Conservation (phyloP, 768 basidiomycete species). For the Agaricus sinodeliciosus region DNA sequence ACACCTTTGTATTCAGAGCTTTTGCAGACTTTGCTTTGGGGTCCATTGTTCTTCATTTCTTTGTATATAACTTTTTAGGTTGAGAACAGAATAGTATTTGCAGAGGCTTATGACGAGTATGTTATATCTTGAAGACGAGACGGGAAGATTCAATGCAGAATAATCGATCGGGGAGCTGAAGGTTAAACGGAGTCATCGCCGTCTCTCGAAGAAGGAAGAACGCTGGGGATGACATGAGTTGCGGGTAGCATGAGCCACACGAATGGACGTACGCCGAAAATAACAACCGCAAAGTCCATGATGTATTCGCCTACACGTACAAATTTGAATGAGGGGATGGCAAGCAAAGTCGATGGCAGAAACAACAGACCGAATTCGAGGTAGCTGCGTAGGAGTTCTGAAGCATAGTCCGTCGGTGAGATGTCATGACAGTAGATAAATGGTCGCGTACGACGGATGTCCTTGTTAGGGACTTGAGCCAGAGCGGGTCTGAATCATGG, state of each 20-base stretch:
- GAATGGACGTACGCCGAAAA: constrained; percentile 60
- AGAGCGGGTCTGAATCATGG: constrained; percentile 54
- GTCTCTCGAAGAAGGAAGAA: constrained; percentile 69
- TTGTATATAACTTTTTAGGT: constrained; percentile 97
- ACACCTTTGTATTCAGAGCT: constrained; percentile 49
- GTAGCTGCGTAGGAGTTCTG: constrained; percentile 71
- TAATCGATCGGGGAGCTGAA: neutral
- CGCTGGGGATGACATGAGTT: constrained; percentile 34
- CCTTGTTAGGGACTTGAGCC: constrained; percentile 78
- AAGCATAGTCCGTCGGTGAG: neutral
- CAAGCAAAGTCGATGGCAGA: constrained; percentile 3
- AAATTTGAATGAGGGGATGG: neutral
- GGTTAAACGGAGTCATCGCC: constrained; percentile 17
- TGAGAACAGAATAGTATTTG: constrained; percentile 8
- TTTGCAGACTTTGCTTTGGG: constrained; percentile 96
- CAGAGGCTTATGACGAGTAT: constrained; percentile 5
- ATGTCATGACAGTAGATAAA: neutral
- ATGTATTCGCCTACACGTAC: constrained; percentile 65
- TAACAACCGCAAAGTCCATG: constrained; percentile 82
- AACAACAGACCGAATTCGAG: constrained; percentile 63
- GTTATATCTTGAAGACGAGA: constrained; percentile 1
- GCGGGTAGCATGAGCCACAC: constrained; percentile 4
- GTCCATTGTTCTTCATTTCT: constrained; percentile 96
- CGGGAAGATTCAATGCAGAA: neutral
- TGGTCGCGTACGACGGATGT: constrained; percentile 65